Evolutionary conservation across 1,139 yeast genomes (phyloP).

Genomic region (Spencermartinsiella ligniputridi): DNA sequence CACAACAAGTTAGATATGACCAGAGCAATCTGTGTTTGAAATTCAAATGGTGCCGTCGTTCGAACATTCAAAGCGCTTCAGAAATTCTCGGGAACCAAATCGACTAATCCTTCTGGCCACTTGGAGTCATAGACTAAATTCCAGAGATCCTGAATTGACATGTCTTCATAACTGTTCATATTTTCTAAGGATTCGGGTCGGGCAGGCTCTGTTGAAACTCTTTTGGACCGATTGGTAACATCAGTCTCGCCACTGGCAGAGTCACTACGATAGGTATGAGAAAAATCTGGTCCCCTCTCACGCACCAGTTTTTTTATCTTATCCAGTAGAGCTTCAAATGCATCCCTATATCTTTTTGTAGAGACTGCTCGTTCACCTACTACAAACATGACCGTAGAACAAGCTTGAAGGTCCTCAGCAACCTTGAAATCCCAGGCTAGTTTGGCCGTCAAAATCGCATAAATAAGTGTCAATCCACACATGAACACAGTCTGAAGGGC

Average conservation of each 20-base stretch:
- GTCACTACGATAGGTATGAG: background rate
- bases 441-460: constrained; percentile 10
- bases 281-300: background rate
- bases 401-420: constrained; percentile 12
- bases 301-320: constrained; percentile 3
- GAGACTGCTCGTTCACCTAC: constrained; percentile 10
- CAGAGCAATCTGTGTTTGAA: no score
- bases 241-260: background rate
- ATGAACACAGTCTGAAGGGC: constrained; percentile 14
- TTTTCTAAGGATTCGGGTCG: background rate
- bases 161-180: constrained; percentile 6
- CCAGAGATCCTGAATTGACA: constrained; percentile 12
- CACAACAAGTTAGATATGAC: no score
- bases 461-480: constrained; percentile 13
- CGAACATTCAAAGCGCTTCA: no score
- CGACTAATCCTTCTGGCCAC: constrained; percentile 6
- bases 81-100: background rate
- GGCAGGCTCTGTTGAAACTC: background rate
- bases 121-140: constrained; percentile 6
- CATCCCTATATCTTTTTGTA: constrained; percentile 8
- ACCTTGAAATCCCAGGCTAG: constrained; percentile 10
- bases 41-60: no score
- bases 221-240: background rate
- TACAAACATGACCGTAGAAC: constrained; percentile 13
- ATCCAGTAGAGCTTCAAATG: constrained; percentile 9